Percentiles rank a stretch among this genome's conserved stretches.
phyloP scores from a whole-genome alignment of 768 basidiomycete genomes.

The Psilocybe sp. region DNA sequence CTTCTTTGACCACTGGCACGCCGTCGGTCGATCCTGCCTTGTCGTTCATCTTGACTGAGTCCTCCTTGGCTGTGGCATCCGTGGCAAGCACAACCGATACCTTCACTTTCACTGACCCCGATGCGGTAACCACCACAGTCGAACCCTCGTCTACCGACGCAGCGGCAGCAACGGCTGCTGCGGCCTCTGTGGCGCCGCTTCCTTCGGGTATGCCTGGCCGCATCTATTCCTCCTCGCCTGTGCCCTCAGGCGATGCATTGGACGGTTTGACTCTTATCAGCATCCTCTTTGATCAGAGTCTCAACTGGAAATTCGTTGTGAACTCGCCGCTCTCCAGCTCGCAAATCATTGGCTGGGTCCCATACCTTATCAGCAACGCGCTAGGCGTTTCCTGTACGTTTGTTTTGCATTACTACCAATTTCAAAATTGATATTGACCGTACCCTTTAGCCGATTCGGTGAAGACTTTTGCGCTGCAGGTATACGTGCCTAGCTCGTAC shows the following conservation, averaged over 20 bases:
- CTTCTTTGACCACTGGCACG: conserved; percentile 8
- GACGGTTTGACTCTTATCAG: conserved; percentile 51
- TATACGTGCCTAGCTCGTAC: conserved; percentile 64
- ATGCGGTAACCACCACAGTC: conserved; percentile 23
- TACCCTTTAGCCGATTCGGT: conserved; percentile 28
- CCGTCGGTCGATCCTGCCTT: conserved; percentile 37
- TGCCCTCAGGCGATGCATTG: conserved; percentile 26
- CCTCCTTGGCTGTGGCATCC: conserved; percentile 37
- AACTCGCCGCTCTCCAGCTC: conserved; percentile 51
- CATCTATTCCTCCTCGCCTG: conserved; percentile 46
- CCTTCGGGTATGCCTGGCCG: conserved; percentile 54
- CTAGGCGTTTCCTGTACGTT: conserved; percentile 33
- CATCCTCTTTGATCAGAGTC: conserved; percentile 53
- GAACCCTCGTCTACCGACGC: conserved; percentile 37
- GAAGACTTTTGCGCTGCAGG: conserved; percentile 57
- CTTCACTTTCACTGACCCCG: conserved; percentile 37
- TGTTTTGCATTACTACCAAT: background rate
- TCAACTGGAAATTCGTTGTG: conserved; percentile 75
- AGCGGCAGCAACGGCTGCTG: conserved; percentile 30
- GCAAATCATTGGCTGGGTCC: conserved; percentile 78
- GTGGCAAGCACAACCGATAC: conserved; percentile 23
- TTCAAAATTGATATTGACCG: background rate
- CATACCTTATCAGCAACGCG: conserved; percentile 35
- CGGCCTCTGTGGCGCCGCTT: conserved; percentile 23
- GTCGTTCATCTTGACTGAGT: conserved; percentile 42